Conservation (phyloP, 345 rosid genomes). For the Citrus inodora region DNA sequence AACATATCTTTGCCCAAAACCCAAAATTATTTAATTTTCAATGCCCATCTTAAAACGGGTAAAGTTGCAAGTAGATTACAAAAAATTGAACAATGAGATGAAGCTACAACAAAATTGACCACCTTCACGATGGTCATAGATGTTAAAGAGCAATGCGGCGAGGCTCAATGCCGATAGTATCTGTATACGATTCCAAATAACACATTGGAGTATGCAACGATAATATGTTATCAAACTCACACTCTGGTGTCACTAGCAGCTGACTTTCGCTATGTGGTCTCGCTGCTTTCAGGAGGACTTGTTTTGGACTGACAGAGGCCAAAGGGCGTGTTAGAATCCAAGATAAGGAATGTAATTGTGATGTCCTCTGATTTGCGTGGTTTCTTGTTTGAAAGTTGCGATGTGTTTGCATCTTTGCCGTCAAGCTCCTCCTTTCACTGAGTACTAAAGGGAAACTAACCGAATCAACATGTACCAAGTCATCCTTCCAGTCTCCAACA, state of each 20-base stretch:
- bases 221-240: conserved; percentile 44
- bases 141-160: neutral
- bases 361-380: conserved; percentile 18
- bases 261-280: conserved; percentile 18
- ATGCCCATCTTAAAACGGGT: neutral
- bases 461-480: conserved; percentile 16
- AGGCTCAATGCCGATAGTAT: conserved; percentile 21
- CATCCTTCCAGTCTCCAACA: conserved; percentile 14
- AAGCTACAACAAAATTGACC: conserved; percentile 22
- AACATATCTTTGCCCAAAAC: neutral
- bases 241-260: conserved; percentile 40
- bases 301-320: conserved; percentile 6
- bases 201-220: conserved; percentile 44
- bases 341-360: conserved; percentile 46
- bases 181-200: conserved; percentile 24
- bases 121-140: neutral
- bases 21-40: conserved; percentile 3
- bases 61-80: conserved; percentile 3
- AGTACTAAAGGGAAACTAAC: conserved; percentile 36
- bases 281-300: conserved; percentile 12
- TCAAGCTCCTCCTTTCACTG: conserved; percentile 34
- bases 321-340: conserved; percentile 25
- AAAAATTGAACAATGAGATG: conserved; percentile 1
- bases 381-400: conserved; percentile 28
- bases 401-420: conserved; percentile 28